phyloP scores from a whole-genome alignment of 2,329 filamentous ascomycete species.

The Fusarium anthophilum region DNA sequence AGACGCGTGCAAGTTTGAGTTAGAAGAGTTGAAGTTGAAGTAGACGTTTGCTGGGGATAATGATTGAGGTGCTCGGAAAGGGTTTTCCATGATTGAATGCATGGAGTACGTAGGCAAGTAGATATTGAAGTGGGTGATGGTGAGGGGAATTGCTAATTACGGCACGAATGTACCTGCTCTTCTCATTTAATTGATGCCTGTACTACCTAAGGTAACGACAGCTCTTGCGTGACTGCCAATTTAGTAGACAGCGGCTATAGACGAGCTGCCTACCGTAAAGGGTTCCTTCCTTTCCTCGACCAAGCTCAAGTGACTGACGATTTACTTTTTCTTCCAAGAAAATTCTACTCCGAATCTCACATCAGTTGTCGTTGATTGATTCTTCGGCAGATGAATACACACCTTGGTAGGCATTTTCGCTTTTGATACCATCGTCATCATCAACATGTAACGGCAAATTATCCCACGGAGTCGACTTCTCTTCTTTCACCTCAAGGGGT shows the following conservation, averaged over 20 bases:
- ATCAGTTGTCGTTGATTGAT: not conserved
- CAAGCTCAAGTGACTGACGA: not conserved
- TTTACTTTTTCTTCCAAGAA: not conserved
- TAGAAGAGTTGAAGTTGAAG: not conserved
- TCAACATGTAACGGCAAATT: slow-evolving; percentile 7
- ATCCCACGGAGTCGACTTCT: not conserved
- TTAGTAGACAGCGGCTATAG: not conserved
- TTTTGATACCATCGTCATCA: not conserved
- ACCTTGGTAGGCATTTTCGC: not conserved
- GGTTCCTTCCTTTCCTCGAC: not conserved
- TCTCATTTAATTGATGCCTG: not conserved
- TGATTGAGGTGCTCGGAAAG: not conserved
- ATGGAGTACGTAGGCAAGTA: not conserved
- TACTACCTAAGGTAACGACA: not conserved
- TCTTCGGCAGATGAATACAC: not conserved
- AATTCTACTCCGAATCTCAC: not conserved
- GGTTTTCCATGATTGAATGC: not conserved
- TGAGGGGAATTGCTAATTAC: not conserved
- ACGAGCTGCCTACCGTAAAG: not conserved
- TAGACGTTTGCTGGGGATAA: not conserved
- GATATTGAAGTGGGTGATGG: not conserved
- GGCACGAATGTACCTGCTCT: not conserved
- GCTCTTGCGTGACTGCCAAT: slow-evolving; percentile 4
- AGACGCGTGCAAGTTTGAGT: slow-evolving; percentile 21
- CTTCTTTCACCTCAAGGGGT: slow-evolving; percentile 3